Conservation (phyloP, 306 rosid species). For the Ceratonia siliqua region DNA sequence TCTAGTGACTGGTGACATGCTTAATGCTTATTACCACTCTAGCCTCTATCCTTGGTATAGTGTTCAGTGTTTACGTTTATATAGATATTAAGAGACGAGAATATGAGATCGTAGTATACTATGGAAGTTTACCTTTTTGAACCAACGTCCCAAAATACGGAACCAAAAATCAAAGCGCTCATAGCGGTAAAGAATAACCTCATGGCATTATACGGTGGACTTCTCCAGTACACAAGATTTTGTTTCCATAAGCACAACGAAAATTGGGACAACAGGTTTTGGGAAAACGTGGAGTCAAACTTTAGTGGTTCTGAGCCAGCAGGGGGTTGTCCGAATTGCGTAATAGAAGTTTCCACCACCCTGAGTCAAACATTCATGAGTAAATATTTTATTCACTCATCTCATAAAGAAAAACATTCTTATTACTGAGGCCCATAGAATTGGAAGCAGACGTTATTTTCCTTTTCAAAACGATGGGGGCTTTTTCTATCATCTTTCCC, state of each 20-base stretch:
- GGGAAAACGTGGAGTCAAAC: slow-evolving; percentile 65
- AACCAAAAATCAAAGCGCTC: slow-evolving; percentile 68
- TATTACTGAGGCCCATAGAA: not conserved
- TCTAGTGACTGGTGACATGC: not conserved
- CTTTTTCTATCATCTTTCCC: not conserved
- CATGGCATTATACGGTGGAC: slow-evolving; percentile 76
- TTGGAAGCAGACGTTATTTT: not conserved
- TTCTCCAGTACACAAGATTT: slow-evolving; percentile 89
- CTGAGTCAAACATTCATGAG: slow-evolving; percentile 37
- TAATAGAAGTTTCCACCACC: slow-evolving; percentile 63
- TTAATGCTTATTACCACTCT: slow-evolving; percentile 6
- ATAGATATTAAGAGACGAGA: slow-evolving; percentile 22
- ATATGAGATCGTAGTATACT: slow-evolving; percentile 7
- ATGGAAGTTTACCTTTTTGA: slow-evolving; percentile 52
- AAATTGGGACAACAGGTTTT: slow-evolving; percentile 51
- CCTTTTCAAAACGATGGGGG: not conserved
- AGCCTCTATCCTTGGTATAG: not conserved
- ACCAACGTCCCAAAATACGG: slow-evolving; percentile 71
- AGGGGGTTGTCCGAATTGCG: slow-evolving; percentile 49
- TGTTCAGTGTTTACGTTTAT: not conserved
- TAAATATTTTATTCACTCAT: not conserved
- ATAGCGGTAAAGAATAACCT: slow-evolving; percentile 63
- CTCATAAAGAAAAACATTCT: not conserved
- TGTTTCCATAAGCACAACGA: slow-evolving; percentile 69
- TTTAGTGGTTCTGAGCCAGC: slow-evolving; percentile 59